Base-by-base conservation (phyloP, 2,329 filamentous ascomycete genomes). In the Nothopassalora personata region DNA sequence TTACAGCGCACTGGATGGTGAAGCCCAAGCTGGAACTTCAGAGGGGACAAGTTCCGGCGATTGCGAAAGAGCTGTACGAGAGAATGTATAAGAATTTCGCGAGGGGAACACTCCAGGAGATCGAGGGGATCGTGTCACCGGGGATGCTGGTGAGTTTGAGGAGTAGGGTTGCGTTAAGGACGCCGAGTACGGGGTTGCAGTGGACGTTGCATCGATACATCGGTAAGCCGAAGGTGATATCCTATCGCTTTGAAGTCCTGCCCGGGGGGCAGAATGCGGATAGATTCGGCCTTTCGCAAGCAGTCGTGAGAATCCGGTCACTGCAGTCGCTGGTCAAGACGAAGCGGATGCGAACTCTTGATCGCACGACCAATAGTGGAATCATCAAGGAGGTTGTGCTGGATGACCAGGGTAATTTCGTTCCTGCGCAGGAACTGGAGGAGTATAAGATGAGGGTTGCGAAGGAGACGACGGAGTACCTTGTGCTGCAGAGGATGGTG, bases 81-180 rank as follows among this genome's bases (percentile, higher is more conserved):
- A 61, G 68, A 28, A 78, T 82, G 75, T 81, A 81, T 66, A 72
- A 66, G 27, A 72, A 75, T 23, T 79, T 81, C 61, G 78, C 79
- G 27, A 65, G 62, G 67, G 80, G 76, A 65, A 72, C 70, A 30
- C 59, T 68, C 33, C 49, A 57, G 7, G 36, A 57, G n/a, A 53
- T 71, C 19, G 57, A 68, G 53, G 43, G 45, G 0, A 63, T 57
- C 15, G 28, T 70, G 18, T 65, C 53, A 54, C 56, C 66, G 13
- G 69, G 67, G 8, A 39, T 72, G 33, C 47, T 60, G 18, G 23
- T 1, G 23, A 23, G 23, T 23, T 23, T 23, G 23, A 23, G 23
- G 23, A 23, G 23, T 23, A 23, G 23, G 23, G 23, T 23, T 23
- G 23, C 23, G 23, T 23, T 23, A 23, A 23, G 23, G 23, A 53